Evolutionary conservation across 78 protist species (phyloP).

Genomic region (Pelomyxa schiedti): DNA sequence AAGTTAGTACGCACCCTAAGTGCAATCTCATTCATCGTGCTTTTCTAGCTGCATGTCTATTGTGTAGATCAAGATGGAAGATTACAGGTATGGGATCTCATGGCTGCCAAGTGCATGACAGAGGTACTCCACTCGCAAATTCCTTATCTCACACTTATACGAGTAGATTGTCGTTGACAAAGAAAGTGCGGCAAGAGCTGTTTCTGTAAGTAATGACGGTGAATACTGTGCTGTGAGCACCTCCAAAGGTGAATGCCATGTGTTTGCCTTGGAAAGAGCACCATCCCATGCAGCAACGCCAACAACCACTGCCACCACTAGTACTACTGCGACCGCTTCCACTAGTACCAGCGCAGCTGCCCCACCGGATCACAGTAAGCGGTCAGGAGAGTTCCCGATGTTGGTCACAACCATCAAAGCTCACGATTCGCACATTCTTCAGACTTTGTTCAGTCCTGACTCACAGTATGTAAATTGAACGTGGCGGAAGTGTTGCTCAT

Average conservation of each 20-base stretch:
- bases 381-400: neutral
- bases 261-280: neutral
- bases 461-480: conserved; percentile 23
- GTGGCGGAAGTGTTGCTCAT: neutral
- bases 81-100: conserved; percentile 81
- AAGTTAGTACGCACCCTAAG: conserved; percentile 7
- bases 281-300: neutral
- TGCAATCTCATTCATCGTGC: neutral
- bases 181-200: conserved; percentile 58
- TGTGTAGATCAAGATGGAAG: conserved; percentile 47
- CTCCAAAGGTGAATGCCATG: conserved; percentile 41
- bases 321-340: neutral
- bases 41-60: neutral
- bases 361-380: neutral
- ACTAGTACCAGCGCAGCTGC: neutral
- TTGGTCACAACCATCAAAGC: conserved; percentile 40
- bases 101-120: conserved; percentile 44
- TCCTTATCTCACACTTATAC: neutral
- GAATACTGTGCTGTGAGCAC: conserved; percentile 64
- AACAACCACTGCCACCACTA: no score
- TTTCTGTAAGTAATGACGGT: conserved; percentile 56
- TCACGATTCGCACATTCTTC: conserved; percentile 65
- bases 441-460: conserved; percentile 67
- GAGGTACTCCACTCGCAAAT: conserved; percentile 32
- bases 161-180: conserved; percentile 46